Percentiles rank a stretch among this genome's conserved stretches.
These are phyloP conservation scores for Alternaria rosae DNA, from an alignment of 2,329 filamentous ascomycete genomes.

Conservation along the genomic window DNA sequence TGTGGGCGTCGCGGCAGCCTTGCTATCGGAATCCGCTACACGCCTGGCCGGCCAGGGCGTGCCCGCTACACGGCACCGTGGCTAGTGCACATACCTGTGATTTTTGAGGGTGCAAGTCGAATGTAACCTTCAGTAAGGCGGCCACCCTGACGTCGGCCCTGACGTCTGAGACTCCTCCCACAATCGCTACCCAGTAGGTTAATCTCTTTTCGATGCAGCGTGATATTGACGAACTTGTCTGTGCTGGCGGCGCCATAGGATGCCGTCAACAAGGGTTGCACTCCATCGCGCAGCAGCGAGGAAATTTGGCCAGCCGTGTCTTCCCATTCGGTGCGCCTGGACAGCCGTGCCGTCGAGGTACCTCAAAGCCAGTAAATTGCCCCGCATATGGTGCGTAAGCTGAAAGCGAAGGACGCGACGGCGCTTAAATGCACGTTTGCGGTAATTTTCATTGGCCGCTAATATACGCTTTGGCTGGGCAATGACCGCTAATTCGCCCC, in stretches of 20 bases:
- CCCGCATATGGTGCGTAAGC: slow-evolving; percentile 23
- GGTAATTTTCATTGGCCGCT: slow-evolving; percentile 26
- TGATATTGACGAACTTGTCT: slow-evolving; percentile 39
- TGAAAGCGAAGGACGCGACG: slow-evolving; percentile 21
- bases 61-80: neutral
- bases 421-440: slow-evolving; percentile 41
- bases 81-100: neutral
- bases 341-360: slow-evolving; percentile 30
- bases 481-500: slow-evolving; percentile 32
- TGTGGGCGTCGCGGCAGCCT: slow-evolving; percentile 13
- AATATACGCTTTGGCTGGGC: slow-evolving; percentile 19
- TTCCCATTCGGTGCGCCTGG: slow-evolving; percentile 33
- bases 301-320: slow-evolving; percentile 32
- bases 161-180: slow-evolving; percentile 11
- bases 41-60: neutral
- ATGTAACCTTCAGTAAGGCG: slow-evolving; percentile 8
- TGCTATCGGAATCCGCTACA: slow-evolving; percentile 5
- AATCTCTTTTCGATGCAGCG: slow-evolving; percentile 38
- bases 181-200: slow-evolving; percentile 18
- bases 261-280: slow-evolving; percentile 32
- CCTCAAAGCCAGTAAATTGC: slow-evolving; percentile 30
- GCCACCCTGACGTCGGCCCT: slow-evolving; percentile 6
- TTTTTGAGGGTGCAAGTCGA: neutral
- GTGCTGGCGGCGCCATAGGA: slow-evolving; percentile 35
- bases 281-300: slow-evolving; percentile 39